Base-by-base conservation (phyloP, 805 yeast species). In the Allodekkera sacchari region DNA sequence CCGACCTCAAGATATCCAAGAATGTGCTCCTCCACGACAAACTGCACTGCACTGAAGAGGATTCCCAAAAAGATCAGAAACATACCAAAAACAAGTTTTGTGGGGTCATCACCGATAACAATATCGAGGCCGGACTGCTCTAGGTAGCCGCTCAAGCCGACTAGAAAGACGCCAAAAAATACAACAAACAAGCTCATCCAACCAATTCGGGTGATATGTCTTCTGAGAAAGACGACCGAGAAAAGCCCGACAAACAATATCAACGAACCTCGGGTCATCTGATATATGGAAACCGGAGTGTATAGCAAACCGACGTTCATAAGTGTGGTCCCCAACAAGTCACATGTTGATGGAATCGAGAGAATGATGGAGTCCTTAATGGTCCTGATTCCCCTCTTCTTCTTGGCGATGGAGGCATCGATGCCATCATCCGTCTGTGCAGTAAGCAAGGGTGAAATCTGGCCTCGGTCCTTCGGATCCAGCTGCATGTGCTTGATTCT, bases 221-320 rank as follows among this genome's bases (percentile, higher is more conserved):
- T 65, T 28, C 67, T 60, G 40, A 83, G 64, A 46, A 81, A 79
- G 1, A 77, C 18, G 23, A 77, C 77, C 15, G 84, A 75, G 47
- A 81, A 66, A 11, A 75, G 53, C 1, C 88, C 94, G 16, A 82
- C 94, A 56, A 80, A 81, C 25, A 83, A 55, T 26, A 83, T 83
- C 25, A 81, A 59, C 0, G 85, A 71, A 3, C 94, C 92, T 41
- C 94, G 62, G n/a, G 81, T 76, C 94, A 83, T 83, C 52, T 83
- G 94, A 53, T 81, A 83, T 30, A 82, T 68, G 1, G 87, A 78
- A 7, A 82, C 92, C 0, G 92, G 89, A 1, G 77, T 75, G 53
- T 74, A 76, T 16, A 80, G 52, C 38, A 83, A 61, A 0, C 92
- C 92, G n/a, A 81, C 51, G 44, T 82, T 78, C 74, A 82, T 66